Evolutionary conservation across 305 asterid species (phyloP).

Genomic region (Rubia peregrina): DNA sequence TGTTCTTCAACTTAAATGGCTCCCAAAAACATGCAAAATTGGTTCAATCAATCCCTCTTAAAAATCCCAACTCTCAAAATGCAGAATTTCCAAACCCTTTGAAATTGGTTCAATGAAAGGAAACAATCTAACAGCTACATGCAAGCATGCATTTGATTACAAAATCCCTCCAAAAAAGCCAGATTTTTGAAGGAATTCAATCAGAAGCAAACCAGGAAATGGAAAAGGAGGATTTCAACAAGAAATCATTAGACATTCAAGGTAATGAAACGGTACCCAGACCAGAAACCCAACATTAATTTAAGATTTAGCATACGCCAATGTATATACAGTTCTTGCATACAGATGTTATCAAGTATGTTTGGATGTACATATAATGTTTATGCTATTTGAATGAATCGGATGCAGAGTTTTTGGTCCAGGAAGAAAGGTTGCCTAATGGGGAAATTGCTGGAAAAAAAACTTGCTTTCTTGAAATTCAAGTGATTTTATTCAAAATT

Average conservation of each 20-base stretch:
- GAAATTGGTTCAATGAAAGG: background rate
- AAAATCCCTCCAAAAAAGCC: background rate
- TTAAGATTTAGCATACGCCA: conserved; percentile 30
- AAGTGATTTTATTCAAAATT: conserved; percentile 14
- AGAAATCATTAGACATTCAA: conserved; percentile 5
- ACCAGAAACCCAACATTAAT: conserved; percentile 60
- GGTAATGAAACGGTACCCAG: conserved; percentile 32
- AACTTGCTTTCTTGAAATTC: conserved; percentile 24
- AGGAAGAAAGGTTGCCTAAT: conserved; percentile 43
- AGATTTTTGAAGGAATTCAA: conserved; percentile 12
- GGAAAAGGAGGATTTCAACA: background rate
- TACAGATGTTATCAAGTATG: conserved; percentile 22
- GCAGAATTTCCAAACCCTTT: conserved; percentile 7
- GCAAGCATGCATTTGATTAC: background rate
- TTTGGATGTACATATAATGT: conserved; percentile 27
- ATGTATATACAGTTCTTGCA: conserved; percentile 24
- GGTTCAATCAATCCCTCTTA: background rate
- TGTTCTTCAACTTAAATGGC: background rate
- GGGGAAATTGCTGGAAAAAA: conserved; percentile 32
- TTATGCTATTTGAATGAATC: conserved; percentile 31
- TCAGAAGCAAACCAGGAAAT: background rate
- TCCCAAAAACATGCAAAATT: background rate
- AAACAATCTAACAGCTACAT: background rate
- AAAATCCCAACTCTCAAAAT: conserved; percentile 3
- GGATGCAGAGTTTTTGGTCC: conserved; percentile 68